Percentiles rank a stretch among this genome's conserved stretches.
These are phyloP conservation scores for Gossypioides kirkii DNA, from an alignment of 345 rosid genomes.

Conservation along the genomic window DNA sequence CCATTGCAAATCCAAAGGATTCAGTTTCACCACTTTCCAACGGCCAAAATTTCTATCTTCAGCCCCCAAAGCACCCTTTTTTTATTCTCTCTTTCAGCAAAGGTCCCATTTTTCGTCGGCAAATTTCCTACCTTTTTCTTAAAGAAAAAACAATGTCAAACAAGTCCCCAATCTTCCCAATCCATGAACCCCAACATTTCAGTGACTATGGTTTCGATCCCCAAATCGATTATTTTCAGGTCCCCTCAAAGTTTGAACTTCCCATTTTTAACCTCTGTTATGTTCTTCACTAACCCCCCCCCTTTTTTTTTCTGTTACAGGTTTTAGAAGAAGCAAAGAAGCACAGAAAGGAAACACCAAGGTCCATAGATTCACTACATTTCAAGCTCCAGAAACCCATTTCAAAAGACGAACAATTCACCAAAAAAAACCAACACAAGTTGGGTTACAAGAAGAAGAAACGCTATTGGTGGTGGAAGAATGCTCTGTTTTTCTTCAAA, in stretches of 20 bases:
- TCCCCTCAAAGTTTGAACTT: neutral
- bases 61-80: slow-evolving; percentile 25
- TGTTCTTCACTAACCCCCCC: neutral
- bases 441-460: slow-evolving; percentile 39
- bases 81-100: neutral
- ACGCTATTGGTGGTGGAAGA: slow-evolving; percentile 88
- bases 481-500: slow-evolving; percentile 64
- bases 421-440: slow-evolving; percentile 28
- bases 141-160: slow-evolving; percentile 40
- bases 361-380: slow-evolving; percentile 44
- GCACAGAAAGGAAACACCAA: slow-evolving; percentile 49
- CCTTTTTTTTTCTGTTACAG: slow-evolving; percentile 21
- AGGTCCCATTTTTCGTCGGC: neutral
- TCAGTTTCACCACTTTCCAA: slow-evolving; percentile 17
- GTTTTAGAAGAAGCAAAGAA: slow-evolving; percentile 73
- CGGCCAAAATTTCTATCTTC: slow-evolving; percentile 25
- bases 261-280: neutral
- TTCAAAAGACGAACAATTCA: slow-evolving; percentile 48
- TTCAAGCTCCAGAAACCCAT: slow-evolving; percentile 93
- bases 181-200: slow-evolving; percentile 65
- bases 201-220: slow-evolving; percentile 90
- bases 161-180: slow-evolving; percentile 62
- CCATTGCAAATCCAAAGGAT: slow-evolving; percentile 13
- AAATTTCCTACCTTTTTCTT: too few species aligned
- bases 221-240: slow-evolving; percentile 76